Percentiles rank a stretch among this genome's conserved stretches.
Conservation (phyloP, 2,329 filamentous ascomycete species). For the Thyridium curvatum region DNA sequence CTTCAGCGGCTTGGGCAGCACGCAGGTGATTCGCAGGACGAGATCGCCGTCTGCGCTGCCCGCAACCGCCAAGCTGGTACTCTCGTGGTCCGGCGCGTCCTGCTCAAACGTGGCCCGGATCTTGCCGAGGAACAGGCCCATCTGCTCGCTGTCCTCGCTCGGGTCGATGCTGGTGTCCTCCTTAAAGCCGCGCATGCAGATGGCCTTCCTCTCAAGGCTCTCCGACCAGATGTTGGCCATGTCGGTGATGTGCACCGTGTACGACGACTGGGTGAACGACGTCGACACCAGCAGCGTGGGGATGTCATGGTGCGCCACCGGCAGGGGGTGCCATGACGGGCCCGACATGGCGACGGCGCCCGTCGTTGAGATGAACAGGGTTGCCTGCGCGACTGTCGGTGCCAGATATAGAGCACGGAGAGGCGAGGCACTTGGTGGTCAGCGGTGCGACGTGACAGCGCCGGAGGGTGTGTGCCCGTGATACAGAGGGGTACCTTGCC, state of each 20-base stretch:
- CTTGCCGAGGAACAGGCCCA: conserved; percentile 59
- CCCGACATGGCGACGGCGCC: no score
- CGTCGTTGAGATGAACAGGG: no score
- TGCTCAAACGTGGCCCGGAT: conserved; percentile 46
- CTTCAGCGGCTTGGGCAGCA: conserved; percentile 55
- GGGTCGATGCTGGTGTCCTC: conserved; percentile 69
- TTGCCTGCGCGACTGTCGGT: no score
- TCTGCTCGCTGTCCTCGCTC: conserved; percentile 60
- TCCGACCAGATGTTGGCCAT: conserved; percentile 70
- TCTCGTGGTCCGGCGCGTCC: conserved; percentile 33
- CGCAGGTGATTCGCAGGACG: conserved; percentile 50
- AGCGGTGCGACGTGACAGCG: no score
- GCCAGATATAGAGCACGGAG: no score
- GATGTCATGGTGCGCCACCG: conserved; percentile 33
- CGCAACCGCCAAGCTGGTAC: conserved; percentile 37
- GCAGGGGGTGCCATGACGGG: conserved; percentile 42
- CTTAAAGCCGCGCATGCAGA: conserved; percentile 55
- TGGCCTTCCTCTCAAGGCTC: conserved; percentile 51
- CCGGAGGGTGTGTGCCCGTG: no score
- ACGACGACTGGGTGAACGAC: conserved; percentile 46
- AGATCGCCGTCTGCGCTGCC: conserved; percentile 25
- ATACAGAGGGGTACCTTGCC: no score
- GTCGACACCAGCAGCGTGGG: conserved; percentile 61
- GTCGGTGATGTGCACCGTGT: conserved; percentile 64
- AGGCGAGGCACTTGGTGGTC: no score